These are phyloP conservation scores for Hypholoma sublateritium DNA, from an alignment of 768 basidiomycete species.

Conservation along the genomic window DNA sequence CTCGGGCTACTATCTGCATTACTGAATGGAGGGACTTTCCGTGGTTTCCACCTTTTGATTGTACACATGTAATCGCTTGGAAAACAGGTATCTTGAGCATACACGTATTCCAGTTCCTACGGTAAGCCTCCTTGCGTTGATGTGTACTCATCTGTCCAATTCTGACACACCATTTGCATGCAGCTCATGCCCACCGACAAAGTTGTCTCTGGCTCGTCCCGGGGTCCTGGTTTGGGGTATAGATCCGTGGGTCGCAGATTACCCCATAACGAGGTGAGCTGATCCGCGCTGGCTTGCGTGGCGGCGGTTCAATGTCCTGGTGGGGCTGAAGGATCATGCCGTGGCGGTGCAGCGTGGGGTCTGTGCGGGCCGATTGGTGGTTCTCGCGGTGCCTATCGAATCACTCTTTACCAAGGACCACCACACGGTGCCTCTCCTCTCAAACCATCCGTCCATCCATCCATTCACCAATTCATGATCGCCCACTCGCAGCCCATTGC, in stretches of 20 bases:
- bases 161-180: no score
- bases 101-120: no score
- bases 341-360: slow-evolving; percentile 10
- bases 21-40: no score
- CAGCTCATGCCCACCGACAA: no score
- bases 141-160: no score
- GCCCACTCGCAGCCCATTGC: slow-evolving; percentile 32
- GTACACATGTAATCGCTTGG: no score
- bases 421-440: neutral
- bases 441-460: slow-evolving; percentile 3
- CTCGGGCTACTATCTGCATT: no score
- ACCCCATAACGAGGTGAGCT: neutral
- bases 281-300: neutral
- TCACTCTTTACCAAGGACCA: neutral
- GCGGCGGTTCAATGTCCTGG: no score
- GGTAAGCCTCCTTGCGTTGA: no score
- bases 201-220: neutral
- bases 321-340: slow-evolving; percentile 11
- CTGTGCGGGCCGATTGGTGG: slow-evolving; percentile 3
- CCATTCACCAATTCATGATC: slow-evolving; percentile 19
- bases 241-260: neutral
- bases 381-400: neutral
- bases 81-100: no score
- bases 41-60: no score
- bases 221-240: neutral